Base-by-base conservation (phyloP, 106 monocot genomes). In the Vanilla planifolia region DNA sequence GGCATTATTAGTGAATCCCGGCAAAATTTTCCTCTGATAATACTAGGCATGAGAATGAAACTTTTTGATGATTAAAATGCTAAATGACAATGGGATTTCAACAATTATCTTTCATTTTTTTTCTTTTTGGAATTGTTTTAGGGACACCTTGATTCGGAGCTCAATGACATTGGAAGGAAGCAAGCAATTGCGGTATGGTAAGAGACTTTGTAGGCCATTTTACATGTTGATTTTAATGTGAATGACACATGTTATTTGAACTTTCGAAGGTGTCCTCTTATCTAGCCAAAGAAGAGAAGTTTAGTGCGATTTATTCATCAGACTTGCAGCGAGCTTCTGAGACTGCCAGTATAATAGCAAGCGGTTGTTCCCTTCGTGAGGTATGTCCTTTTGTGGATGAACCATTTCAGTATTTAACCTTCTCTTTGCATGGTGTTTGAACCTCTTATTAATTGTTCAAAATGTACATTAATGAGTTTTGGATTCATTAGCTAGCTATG, bases 281-380 rank as follows among this genome's bases (percentile, higher is more conserved):
- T 22, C 72, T 98, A 13, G 81, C 77, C 17, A 88, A 77, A 55
- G 88, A 88, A 63, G 43, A 66, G 24, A 77, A 79, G 43, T 75
- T 67, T 45, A 40, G 51, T 51, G 77, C 92, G n/a, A 61, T 88
- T 59, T 98, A 98, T 68, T 79, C 98, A 34, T 98, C 98, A 50
- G 92, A 98, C 60, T 66, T 98, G 81, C 82, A 91, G 52, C 80
- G 96, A 67, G 98, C 92, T 60, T 70, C 77, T 33, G 85, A 98
- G 51, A 98, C 91, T 67, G 98, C 98, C 60, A 37, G 75, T 17
- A 82, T 73, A 29, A 88, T 98, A 64, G 84, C 88, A 68, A 71
- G 43, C 13, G 30, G 10, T 19, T 98, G 98, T 67, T 24, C 63
- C 62, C 60, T 87, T 39, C 55, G 78, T 69, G 71, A 91, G 84